phyloP scores from a whole-genome alignment of 1,139 yeast species.

The Hyphopichia pseudoburtonii region DNA sequence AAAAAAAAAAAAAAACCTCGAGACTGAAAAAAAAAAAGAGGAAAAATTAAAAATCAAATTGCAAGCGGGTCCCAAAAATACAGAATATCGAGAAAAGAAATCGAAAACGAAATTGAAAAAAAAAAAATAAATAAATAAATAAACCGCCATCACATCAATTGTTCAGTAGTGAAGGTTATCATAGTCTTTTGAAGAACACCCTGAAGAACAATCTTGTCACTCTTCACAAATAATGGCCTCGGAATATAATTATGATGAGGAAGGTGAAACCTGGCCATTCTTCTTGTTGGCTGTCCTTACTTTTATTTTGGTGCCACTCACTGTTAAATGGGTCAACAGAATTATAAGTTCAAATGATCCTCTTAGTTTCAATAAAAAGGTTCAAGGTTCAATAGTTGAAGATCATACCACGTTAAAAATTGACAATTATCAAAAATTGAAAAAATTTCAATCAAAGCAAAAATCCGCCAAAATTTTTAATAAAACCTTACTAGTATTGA shows the following conservation, averaged over 20 bases:
- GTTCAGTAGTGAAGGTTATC: neutral
- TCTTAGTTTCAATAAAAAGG: constrained; percentile 19
- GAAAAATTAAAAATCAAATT: neutral
- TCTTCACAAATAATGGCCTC: constrained; percentile 29
- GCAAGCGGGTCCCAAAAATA: too few relatives aligned
- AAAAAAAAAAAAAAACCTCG: neutral
- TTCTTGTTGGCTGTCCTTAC: constrained; percentile 73
- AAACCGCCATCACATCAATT: neutral
- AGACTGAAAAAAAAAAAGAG: neutral
- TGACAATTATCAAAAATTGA: constrained; percentile 42
- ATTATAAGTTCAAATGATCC: constrained; percentile 23
- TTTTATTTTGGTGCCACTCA: constrained; percentile 66
- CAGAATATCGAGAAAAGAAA: neutral
- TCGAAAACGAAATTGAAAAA: neutral
- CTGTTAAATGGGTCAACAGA: constrained; percentile 46
- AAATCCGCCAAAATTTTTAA: constrained; percentile 43
- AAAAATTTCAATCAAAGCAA: constrained; percentile 38
- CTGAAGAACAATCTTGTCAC: neutral
- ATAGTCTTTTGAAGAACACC: neutral
- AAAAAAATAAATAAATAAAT: too few relatives aligned
- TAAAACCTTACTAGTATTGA: constrained; percentile 44
- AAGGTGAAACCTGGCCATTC: constrained; percentile 94
- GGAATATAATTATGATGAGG: constrained; percentile 80
- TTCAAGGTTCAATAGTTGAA: constrained; percentile 35
- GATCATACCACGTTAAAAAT: constrained; percentile 33